Percentiles rank a stretch among this genome's conserved stretches.
phyloP scores from a whole-genome alignment of 225 moss, liverwort and hornwort species.

The Pseudoscleropodium purum region DNA sequence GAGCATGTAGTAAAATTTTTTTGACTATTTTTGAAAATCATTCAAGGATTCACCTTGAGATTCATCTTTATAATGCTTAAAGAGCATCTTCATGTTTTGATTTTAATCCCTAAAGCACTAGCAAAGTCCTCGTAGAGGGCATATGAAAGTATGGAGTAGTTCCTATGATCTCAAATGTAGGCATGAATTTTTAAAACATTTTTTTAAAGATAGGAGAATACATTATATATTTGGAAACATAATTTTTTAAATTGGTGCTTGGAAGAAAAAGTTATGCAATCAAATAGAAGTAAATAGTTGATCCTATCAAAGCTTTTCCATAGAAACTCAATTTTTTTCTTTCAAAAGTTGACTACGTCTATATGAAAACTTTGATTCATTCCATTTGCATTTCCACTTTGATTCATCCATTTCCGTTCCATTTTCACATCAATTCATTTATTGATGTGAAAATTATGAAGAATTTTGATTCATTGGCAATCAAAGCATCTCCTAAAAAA shows the following conservation, averaged over 20 bases:
- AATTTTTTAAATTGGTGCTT: neutral
- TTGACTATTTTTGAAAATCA: neutral
- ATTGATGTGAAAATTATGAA: neutral
- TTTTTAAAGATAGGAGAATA: neutral
- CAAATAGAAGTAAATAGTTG: accelerated
- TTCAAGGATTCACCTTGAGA: neutral
- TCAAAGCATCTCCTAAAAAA: neutral
- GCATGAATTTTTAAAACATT: neutral
- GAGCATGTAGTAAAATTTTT: neutral
- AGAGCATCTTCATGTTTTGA: neutral
- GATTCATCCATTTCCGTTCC: too few relatives aligned
- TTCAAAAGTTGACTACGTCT: neutral
- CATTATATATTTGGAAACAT: too few relatives aligned
- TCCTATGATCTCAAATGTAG: neutral
- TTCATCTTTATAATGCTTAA: neutral
- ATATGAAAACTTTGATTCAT: too few relatives aligned
- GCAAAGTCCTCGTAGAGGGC: accelerated
- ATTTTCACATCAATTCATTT: too few relatives aligned
- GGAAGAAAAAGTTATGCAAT: neutral
- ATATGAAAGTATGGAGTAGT: neutral
- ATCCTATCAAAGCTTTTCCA: accelerated
- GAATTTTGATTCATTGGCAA: neutral
- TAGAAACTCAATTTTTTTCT: neutral
- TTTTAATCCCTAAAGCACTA: neutral
- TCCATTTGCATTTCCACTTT: too few relatives aligned